Evolutionary conservation across 345 rosid species (phyloP).

Genomic region (Salix caprea): DNA sequence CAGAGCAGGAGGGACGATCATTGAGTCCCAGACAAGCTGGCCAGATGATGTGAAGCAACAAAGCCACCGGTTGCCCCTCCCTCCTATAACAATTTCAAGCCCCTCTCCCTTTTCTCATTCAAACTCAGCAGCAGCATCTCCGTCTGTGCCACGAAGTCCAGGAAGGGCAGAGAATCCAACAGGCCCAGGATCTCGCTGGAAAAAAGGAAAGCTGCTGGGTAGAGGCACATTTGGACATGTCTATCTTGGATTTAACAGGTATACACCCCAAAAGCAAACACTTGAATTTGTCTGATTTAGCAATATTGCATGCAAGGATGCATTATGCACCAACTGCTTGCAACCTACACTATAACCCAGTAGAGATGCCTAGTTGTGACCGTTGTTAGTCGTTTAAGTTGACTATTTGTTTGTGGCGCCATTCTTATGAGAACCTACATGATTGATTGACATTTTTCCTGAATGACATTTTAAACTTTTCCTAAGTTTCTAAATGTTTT

Average conservation of each 20-base stretch:
- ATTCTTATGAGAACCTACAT: neutral
- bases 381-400: neutral
- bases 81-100: slow-evolving; percentile 65
- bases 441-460: neutral
- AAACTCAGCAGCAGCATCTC: slow-evolving; percentile 86
- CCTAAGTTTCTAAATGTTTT: neutral
- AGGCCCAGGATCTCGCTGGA: slow-evolving; percentile 64
- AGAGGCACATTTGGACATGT: slow-evolving; percentile 86
- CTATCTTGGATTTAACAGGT: slow-evolving; percentile 75
- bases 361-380: neutral
- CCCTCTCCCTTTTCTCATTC: slow-evolving; percentile 79
- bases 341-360: neutral
- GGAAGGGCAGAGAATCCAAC: slow-evolving; percentile 72
- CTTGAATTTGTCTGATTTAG: neutral
- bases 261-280: neutral
- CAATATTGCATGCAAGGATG: neutral
- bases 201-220: slow-evolving; percentile 70
- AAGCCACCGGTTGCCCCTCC: slow-evolving; percentile 89
- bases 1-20: slow-evolving; percentile 63
- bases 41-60: slow-evolving; percentile 78
- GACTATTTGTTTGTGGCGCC: neutral
- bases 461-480: neutral
- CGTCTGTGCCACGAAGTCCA: slow-evolving; percentile 95
- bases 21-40: slow-evolving; percentile 66
- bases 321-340: neutral